Evolutionary conservation across 495 filamentous ascomycete genomes (phyloP).

Genomic region (Penicillium maclennaniae): DNA sequence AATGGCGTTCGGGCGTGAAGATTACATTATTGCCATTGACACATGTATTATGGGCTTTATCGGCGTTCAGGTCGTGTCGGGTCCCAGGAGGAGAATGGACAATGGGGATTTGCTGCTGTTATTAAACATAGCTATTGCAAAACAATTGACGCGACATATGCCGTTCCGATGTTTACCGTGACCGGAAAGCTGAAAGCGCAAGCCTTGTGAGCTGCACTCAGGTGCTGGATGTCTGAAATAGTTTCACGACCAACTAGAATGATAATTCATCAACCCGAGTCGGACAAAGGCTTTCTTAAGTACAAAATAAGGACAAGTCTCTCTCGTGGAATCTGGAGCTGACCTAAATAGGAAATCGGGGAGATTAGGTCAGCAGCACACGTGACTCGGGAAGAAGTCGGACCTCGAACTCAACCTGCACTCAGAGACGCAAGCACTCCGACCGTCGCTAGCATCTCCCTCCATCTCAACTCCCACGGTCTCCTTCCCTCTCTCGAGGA

Average conservation of each 20-base stretch:
- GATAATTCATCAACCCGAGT: neutral
- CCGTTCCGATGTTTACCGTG: neutral
- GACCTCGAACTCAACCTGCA: constrained; percentile 34
- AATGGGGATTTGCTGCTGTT: neutral
- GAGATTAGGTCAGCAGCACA: constrained; percentile 25
- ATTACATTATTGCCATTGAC: constrained; percentile 18
- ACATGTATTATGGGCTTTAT: constrained; percentile 10
- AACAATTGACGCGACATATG: neutral
- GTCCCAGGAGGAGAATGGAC: neutral
- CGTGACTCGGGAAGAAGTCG: constrained; percentile 45
- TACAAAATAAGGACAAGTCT: neutral
- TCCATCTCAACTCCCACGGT: constrained; percentile 22
- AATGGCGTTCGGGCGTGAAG: constrained; percentile 26
- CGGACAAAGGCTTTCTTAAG: neutral
- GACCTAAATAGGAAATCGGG: neutral
- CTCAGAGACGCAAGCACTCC: constrained; percentile 28
- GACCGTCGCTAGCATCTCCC: constrained; percentile 28
- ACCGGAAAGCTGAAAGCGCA: neutral
- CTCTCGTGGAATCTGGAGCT: neutral
- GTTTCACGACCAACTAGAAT: neutral
- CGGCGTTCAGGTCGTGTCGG: constrained; percentile 11
- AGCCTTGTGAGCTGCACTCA: neutral
- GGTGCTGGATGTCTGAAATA: neutral
- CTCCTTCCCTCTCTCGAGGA: constrained; percentile 25
- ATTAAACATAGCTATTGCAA: neutral